Evolutionary conservation across 805 yeast genomes (phyloP).

Genomic region (Schwanniomyces sp.): DNA sequence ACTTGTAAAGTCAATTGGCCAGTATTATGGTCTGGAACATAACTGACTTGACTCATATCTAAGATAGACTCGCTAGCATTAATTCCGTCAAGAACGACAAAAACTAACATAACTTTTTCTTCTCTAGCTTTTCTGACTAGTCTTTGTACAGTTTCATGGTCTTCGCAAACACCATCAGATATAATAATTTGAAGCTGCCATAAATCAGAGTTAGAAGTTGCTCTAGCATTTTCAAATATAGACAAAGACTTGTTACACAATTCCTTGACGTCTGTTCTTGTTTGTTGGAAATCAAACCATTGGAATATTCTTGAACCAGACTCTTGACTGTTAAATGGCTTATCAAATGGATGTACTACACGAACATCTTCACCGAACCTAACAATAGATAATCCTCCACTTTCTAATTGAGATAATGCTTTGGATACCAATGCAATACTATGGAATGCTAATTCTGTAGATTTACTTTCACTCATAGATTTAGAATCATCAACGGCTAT

Average conservation of each 20-base stretch:
- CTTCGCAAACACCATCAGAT: slow-evolving; percentile 97
- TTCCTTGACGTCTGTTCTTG: slow-evolving; percentile 77
- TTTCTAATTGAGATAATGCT: slow-evolving; percentile 89
- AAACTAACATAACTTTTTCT: slow-evolving; percentile 89
- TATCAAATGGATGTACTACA: slow-evolving; percentile 87
- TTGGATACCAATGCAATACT: slow-evolving; percentile 91
- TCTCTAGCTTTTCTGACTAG: slow-evolving; percentile 91
- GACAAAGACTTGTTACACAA: slow-evolving; percentile 71
- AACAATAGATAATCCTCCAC: slow-evolving; percentile 89
- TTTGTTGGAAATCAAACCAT: slow-evolving; percentile 88
- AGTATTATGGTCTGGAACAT: slow-evolving; percentile 57
- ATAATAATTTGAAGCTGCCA: slow-evolving; percentile 94
- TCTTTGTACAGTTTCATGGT: slow-evolving; percentile 78
- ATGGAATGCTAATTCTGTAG: slow-evolving; percentile 90
- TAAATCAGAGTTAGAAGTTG: slow-evolving; percentile 53
- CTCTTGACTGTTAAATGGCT: slow-evolving; percentile 72
- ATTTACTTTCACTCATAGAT: slow-evolving; percentile 92
- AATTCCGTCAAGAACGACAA: slow-evolving; percentile 90
- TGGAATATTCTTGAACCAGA: slow-evolving; percentile 83
- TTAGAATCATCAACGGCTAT: slow-evolving; percentile 96
- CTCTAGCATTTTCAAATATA: slow-evolving; percentile 63
- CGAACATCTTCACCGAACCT: slow-evolving; percentile 83
- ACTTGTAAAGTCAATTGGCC: slow-evolving; percentile 78
- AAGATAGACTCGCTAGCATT: slow-evolving; percentile 80
- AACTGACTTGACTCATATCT: slow-evolving; percentile 92